Base-by-base conservation (phyloP, 139 green algal species). In the Trebouxia sp. region DNA sequence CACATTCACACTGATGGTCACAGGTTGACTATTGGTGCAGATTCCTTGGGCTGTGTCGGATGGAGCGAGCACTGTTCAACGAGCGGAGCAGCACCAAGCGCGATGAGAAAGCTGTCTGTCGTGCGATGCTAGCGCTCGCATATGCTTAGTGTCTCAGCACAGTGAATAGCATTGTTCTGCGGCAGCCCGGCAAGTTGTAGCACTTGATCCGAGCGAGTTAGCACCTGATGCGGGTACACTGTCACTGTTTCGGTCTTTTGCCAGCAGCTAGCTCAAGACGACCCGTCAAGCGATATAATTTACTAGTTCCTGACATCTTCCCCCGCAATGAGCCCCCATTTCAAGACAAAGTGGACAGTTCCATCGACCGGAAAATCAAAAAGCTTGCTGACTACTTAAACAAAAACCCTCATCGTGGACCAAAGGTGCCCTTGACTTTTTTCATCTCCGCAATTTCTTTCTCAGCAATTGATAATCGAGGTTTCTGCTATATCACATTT, bases 201-300 rank as follows among this genome's bases (percentile, higher is more conserved):
- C n/a, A n/a, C n/a, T n/a, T 72, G 62, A 72, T 72, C 62, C 12
- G n/a, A 26, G 10, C 12, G 32, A 41, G 20, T 42, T 22, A 39
- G 12, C 32, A 42, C 62, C 20, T 28, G 62, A 72, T 72, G 62
- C 62, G 62, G 32, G 15, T 72, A 15, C 62, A 55, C 20, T 91
- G 83, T 83, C 90, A 87, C 83, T 91, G 87, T 75, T 90, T 91
- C 42, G 88, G 88, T 38, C 78, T 90, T 14, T 45, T 72, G 32
- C 62, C 62, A 17, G 83, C 87, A 12, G 78, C 86, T 8, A 83
- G 81, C 39, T 85, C 79, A 30, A 82, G 76, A 30, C 78, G 85
- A 5, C 87, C 85, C 11, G 81, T 91, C 28, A 92, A 92, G 78
- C 80, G 88, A 0, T 92, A 92, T 83, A 92, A 92, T 72, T 39